Conservation (phyloP, 2,329 filamentous ascomycete genomes). For the Penicillium sp. region DNA sequence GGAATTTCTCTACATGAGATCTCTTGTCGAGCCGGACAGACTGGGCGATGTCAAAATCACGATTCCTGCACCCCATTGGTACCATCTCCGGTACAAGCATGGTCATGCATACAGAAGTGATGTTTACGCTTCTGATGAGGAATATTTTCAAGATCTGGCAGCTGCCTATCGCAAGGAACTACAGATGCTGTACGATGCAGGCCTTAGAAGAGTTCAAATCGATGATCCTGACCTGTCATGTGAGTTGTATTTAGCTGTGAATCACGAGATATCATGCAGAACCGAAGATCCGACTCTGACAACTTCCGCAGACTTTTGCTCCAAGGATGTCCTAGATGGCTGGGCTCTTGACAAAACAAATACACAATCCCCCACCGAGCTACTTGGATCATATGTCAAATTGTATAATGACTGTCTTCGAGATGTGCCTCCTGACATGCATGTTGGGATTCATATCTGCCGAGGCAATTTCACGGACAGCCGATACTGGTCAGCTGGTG, state of each 20-base stretch:
- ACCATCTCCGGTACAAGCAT: neutral
- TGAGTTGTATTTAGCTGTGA: neutral
- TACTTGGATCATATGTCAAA: no score
- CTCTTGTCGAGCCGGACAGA: neutral
- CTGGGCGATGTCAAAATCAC: neutral
- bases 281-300: no score
- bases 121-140: neutral
- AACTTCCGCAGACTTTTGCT: no score
- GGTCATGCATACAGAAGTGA: neutral
- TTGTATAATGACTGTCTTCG: no score
- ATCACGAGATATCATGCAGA: no score
- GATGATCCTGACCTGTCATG: neutral
- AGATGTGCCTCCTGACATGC: no score
- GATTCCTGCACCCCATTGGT: neutral
- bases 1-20: neutral
- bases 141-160: neutral
- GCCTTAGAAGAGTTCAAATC: neutral
- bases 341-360: no score
- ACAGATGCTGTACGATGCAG: neutral
- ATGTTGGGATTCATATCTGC: no score
- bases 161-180: neutral
- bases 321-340: no score
- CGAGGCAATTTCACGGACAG: no score
- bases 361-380: no score
- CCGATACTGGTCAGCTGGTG: no score